Conservation (phyloP, 2,329 filamentous ascomycete genomes). For the Neonectria faginata region DNA sequence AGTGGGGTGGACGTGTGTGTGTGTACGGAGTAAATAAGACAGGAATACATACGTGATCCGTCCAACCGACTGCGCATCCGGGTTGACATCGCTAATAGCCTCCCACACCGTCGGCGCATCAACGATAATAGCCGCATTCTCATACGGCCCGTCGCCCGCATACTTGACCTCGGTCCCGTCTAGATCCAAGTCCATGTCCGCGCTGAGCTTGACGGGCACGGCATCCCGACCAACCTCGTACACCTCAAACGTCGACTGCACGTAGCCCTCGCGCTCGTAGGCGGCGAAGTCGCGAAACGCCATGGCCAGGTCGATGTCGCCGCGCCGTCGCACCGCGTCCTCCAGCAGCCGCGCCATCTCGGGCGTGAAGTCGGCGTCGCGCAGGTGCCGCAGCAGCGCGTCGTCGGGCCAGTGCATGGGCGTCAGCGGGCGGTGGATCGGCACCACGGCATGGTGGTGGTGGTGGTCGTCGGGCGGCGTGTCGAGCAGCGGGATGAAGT, state of each 20-base stretch:
- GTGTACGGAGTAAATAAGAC: background rate
- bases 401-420: slow-evolving; percentile 54
- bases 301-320: slow-evolving; percentile 49
- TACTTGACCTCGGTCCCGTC: slow-evolving; percentile 44
- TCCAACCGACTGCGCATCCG: slow-evolving; percentile 59
- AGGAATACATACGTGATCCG: slow-evolving; percentile 63
- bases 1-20: background rate
- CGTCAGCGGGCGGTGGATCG: slow-evolving; percentile 34
- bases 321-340: slow-evolving; percentile 50
- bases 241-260: slow-evolving; percentile 66
- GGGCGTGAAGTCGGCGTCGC: slow-evolving; percentile 56
- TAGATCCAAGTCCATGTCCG: slow-evolving; percentile 44
- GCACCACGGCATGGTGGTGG: slow-evolving; percentile 7
- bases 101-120: slow-evolving; percentile 58
- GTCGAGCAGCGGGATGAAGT: slow-evolving; percentile 49
- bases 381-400: slow-evolving; percentile 56
- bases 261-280: slow-evolving; percentile 54
- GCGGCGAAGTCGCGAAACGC: slow-evolving; percentile 51
- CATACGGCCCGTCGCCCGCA: slow-evolving; percentile 41
- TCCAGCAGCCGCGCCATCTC: slow-evolving; percentile 54
- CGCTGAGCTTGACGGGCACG: slow-evolving; percentile 48
- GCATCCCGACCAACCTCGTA: slow-evolving; percentile 66
- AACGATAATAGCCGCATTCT: slow-evolving; percentile 47
- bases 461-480: background rate
- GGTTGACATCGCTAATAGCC: slow-evolving; percentile 54